Percentiles rank a stretch among this genome's conserved stretches.
These are phyloP conservation scores for Polyporus arcularius DNA, from an alignment of 768 basidiomycete species.

Conservation along the genomic window DNA sequence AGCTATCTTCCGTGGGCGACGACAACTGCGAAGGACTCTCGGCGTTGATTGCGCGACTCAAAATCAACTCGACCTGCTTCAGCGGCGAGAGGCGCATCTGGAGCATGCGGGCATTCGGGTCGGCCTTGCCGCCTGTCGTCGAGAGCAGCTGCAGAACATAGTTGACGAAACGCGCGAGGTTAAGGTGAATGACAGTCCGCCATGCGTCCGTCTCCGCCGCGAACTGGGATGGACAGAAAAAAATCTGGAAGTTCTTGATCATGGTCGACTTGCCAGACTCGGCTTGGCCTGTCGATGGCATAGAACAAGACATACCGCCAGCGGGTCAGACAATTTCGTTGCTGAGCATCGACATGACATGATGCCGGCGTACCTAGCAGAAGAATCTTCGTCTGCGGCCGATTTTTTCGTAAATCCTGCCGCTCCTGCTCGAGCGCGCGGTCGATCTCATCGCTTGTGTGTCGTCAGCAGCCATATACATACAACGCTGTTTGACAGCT, in stretches of 20 bases:
- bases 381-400: slow-evolving; percentile 46
- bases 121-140: slow-evolving; percentile 1
- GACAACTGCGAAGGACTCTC: slow-evolving; percentile 17
- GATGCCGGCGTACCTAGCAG: slow-evolving; percentile 46
- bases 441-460: slow-evolving; percentile 54
- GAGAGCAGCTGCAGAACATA: slow-evolving; percentile 41
- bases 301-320: not conserved
- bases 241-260: slow-evolving; percentile 61
- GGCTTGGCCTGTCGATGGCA: slow-evolving; percentile 44
- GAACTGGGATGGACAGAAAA: slow-evolving; percentile 58
- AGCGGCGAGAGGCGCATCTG: slow-evolving; percentile 52
- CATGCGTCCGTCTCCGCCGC: slow-evolving; percentile 54
- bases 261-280: slow-evolving; percentile 67
- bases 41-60: slow-evolving; percentile 44
- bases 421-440: slow-evolving; percentile 49
- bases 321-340: not conserved
- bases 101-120: slow-evolving; percentile 34
- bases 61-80: slow-evolving; percentile 50
- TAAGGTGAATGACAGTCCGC: slow-evolving; percentile 64
- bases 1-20: slow-evolving; percentile 13
- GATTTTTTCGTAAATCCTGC: slow-evolving; percentile 38
- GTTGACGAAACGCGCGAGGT: slow-evolving; percentile 54
- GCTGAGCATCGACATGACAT: not conserved
- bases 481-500: not conserved
- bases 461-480: slow-evolving; percentile 28